Percentiles rank a stretch among this genome's conserved stretches.
phyloP scores from a whole-genome alignment of 73 alveolate species.

The Paramecium sexaurelia region DNA sequence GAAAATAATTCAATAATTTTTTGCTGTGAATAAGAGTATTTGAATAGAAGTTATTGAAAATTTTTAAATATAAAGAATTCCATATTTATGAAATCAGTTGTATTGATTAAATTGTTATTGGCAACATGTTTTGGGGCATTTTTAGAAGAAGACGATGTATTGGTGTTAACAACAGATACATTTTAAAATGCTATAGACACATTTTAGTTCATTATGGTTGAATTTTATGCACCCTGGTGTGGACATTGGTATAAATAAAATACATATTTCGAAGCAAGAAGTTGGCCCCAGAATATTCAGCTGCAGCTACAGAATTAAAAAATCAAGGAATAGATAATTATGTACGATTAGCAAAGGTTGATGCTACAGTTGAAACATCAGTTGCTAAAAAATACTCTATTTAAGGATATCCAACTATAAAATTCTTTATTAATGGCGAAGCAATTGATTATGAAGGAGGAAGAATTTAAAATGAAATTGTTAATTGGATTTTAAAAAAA shows the following conservation, averaged over 20 bases:
- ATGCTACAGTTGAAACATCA: slow-evolving; percentile 88
- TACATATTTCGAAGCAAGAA: slow-evolving; percentile 66
- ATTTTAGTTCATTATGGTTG: slow-evolving; percentile 75
- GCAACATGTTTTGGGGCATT: slow-evolving; percentile 65
- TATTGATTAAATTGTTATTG: neutral
- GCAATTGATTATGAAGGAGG: slow-evolving; percentile 94
- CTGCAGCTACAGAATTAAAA: slow-evolving; percentile 89
- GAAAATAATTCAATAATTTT: slow-evolving; percentile 9
- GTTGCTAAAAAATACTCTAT: slow-evolving; percentile 87
- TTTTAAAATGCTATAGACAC: slow-evolving; percentile 73
- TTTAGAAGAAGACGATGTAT: slow-evolving; percentile 73
- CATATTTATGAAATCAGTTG: neutral
- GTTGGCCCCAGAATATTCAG: slow-evolving; percentile 95
- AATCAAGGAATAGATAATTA: slow-evolving; percentile 71
- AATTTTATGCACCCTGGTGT: slow-evolving; percentile 94
- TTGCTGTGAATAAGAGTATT: neutral
- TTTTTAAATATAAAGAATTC: neutral
- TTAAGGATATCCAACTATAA: slow-evolving; percentile 96
- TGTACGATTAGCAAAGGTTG: slow-evolving; percentile 91
- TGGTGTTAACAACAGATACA: slow-evolving; percentile 72
- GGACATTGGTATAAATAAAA: slow-evolving; percentile 79
- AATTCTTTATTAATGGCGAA: slow-evolving; percentile 78
- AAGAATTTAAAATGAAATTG: slow-evolving; percentile 87
- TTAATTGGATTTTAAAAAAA: slow-evolving; percentile 92
- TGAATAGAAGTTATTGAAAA: neutral